A percentile compares a stretch with the other conserved stretches of the same genome.
phyloP scores from a whole-genome alignment of 306 rosid genomes.

The Sphenostylis stenocarpa region DNA sequence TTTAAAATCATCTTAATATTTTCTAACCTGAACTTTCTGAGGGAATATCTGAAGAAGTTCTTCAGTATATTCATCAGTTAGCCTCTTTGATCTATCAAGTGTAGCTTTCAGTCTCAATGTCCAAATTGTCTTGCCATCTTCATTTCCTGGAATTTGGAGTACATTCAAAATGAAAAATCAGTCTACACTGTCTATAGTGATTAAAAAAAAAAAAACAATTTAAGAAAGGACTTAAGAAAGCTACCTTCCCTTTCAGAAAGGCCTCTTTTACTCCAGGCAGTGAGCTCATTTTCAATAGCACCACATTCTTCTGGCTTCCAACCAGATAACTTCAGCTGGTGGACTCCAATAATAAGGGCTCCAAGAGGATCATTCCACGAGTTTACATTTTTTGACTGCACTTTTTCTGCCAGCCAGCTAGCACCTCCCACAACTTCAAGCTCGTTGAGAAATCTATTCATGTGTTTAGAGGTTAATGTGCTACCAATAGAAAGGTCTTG shows the following conservation, averaged over 20 bases:
- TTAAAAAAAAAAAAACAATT: constrained; percentile 19
- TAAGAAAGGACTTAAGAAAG: neutral
- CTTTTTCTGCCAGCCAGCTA: constrained; percentile 68
- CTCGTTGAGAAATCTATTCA: constrained; percentile 72
- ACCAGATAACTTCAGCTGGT: constrained; percentile 74
- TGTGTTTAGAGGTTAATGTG: constrained; percentile 26
- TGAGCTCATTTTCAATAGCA: constrained; percentile 87
- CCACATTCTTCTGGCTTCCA: constrained; percentile 93
- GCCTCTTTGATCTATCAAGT: constrained; percentile 92
- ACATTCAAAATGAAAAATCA: constrained; percentile 20
- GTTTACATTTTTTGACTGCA: constrained; percentile 61
- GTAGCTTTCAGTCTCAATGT: constrained; percentile 90
- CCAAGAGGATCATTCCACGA: constrained; percentile 85
- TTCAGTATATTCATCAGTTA: constrained; percentile 95
- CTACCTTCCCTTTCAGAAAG: constrained; percentile 83
- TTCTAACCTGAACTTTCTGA: constrained; percentile 81
- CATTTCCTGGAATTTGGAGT: constrained; percentile 58
- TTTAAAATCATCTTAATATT: constrained; percentile 15
- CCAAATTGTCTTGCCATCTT: constrained; percentile 93
- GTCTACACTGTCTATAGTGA: neutral
- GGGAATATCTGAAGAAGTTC: constrained; percentile 92
- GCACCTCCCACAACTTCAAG: constrained; percentile 83
- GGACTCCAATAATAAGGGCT: constrained; percentile 74
- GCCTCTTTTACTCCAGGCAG: constrained; percentile 86
- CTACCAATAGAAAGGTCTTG: neutral